Evolutionary conservation across 305 asterid genomes (phyloP).

Genomic region (Fraxinus floribunda): DNA sequence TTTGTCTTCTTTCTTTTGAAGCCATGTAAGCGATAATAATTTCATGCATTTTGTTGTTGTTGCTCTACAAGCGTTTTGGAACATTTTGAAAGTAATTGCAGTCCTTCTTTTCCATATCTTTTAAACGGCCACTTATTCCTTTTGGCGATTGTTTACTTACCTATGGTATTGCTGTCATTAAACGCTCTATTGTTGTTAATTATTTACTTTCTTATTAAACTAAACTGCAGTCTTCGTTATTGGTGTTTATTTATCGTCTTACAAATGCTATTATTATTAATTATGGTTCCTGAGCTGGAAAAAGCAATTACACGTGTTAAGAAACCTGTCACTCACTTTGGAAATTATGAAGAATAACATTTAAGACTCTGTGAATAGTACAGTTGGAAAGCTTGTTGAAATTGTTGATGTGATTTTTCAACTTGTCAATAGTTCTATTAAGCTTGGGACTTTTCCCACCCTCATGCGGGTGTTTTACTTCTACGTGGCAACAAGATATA

Average conservation of each 20-base stretch:
- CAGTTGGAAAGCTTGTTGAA: not conserved
- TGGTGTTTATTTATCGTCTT: not conserved
- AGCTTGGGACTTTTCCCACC: slow-evolving; percentile 4
- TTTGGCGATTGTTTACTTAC: not conserved
- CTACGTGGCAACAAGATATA: not conserved
- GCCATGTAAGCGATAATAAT: not conserved
- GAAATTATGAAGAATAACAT: not conserved
- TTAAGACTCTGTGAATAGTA: not conserved
- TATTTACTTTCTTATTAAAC: not conserved
- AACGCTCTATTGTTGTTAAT: not conserved
- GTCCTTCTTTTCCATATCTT: not conserved
- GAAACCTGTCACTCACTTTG: not conserved
- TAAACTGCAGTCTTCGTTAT: not conserved
- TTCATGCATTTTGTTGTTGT: not conserved
- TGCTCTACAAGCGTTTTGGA: not conserved
- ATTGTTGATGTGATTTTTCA: not conserved
- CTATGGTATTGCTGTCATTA: not conserved
- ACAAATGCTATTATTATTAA: not conserved
- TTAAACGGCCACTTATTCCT: slow-evolving; percentile 3
- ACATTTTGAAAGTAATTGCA: not conserved
- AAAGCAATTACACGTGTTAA: not conserved
- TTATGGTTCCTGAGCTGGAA: not conserved
- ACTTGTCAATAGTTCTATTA: slow-evolving; percentile 12
- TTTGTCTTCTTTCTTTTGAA: not conserved
- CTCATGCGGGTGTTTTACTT: not conserved